Base-by-base conservation (phyloP, 1,139 yeast genomes). In the Candida sanyaensis region DNA sequence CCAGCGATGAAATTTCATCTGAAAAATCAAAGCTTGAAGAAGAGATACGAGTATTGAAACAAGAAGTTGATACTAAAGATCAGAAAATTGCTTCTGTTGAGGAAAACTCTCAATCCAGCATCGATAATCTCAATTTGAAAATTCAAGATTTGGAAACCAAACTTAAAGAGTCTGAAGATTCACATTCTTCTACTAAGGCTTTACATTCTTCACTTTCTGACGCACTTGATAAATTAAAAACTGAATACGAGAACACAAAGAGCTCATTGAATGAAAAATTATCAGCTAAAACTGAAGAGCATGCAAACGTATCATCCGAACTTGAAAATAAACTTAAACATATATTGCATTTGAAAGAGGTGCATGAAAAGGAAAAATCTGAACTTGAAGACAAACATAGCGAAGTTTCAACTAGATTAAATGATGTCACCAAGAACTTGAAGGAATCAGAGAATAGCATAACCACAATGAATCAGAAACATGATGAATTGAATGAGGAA, bases 21-120 rank as follows among this genome's bases (percentile, higher is more conserved):
- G 38, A 38, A 6, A 64, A 68, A 47, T 11, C 49, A 6, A 50
- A 55, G 8, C 41, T 55, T 6, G 61, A 60, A 3, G 47, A 46
- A n/a, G 54, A 60, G 37, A 32, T 55, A 8, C 49, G 40, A 5
- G 34, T 46, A 11, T 41, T 48, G 42, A 42, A 44, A 34, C 32
- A 21, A 5, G 45, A 50, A 28, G 47, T 50, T 37, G 42, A 43
- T 4, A 17, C 21, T 10, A 27, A 44, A 37, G 26, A 32, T 10
- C 28, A 33, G 8, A 34, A 47, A 34, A 9, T 48, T n/a, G 42
- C 28, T 11, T 58, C 58, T 6, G 51, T 63, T 45, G 51, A 59
- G 34, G 53, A 60, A 44, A 43, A 47, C 29, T 45, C 52, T 7
- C 42, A 43, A 36, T 13, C 46, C n/a, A 43, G 28, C 21, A 41